Conservation (phyloP, 1,284 basidiomycete species). For the Apiotrichum montevideense region DNA sequence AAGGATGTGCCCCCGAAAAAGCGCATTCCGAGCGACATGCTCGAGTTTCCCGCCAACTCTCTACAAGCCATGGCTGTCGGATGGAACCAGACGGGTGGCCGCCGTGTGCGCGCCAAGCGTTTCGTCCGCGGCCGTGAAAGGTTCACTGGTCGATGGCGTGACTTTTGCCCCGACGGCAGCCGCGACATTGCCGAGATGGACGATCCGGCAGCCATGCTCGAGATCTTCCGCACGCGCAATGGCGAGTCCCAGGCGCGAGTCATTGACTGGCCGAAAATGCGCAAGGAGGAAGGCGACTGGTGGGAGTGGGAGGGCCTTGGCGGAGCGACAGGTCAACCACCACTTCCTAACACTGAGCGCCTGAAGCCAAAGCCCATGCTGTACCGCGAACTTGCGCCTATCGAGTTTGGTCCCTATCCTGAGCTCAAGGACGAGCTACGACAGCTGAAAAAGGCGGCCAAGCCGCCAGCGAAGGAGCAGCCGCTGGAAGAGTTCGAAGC, state of each 20-base stretch:
- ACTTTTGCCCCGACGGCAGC: slow-evolving; percentile 39
- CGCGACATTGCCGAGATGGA: slow-evolving; percentile 44
- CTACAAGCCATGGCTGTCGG: slow-evolving; percentile 35
- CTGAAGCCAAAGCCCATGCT: slow-evolving; percentile 18
- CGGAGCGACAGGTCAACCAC: slow-evolving; percentile 31
- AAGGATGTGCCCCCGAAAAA: slow-evolving; percentile 21
- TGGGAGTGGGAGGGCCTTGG: slow-evolving; percentile 37
- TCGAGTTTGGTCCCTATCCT: slow-evolving; percentile 34
- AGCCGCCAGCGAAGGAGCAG: neutral
- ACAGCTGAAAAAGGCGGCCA: neutral
- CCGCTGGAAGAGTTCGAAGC: slow-evolving; percentile 22
- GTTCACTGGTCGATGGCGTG: slow-evolving; percentile 43
- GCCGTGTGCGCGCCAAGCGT: slow-evolving; percentile 34
- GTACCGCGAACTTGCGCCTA: slow-evolving; percentile 19
- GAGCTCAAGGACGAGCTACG: slow-evolving; percentile 28
- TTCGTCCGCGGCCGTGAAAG: slow-evolving; percentile 40
- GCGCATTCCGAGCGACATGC: slow-evolving; percentile 43
- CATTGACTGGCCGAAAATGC: slow-evolving; percentile 36
- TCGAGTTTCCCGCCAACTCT: slow-evolving; percentile 39
- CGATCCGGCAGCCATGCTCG: slow-evolving; percentile 31
- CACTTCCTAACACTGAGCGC: slow-evolving; percentile 14
- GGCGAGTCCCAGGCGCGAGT: slow-evolving; percentile 11
- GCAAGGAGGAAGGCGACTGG: slow-evolving; percentile 25
- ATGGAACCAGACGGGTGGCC: slow-evolving; percentile 44
- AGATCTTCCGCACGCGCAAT: slow-evolving; percentile 5